Evolutionary conservation across 2,329 filamentous ascomycete species (phyloP), one percentile per base, ranked within the genome.

Genomic region (Magnaporthiopsis incrustans): DNA sequence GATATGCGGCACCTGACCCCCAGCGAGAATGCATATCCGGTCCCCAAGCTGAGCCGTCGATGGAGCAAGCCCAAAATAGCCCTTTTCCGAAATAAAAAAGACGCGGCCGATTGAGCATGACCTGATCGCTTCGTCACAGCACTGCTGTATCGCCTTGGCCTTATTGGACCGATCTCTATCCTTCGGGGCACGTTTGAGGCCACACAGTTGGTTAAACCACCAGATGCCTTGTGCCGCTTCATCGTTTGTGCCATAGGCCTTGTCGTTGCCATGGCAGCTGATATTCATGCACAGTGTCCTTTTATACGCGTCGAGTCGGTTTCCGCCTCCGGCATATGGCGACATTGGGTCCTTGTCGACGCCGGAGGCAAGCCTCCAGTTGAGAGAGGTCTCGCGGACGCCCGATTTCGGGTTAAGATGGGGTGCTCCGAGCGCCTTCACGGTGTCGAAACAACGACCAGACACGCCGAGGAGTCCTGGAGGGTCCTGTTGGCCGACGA

Each of bases 351-450:
- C 44, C 15, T 12, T 50, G 18, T 50, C 44, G 44, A 50, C 44
- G 1, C 22, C 44, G 1, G 44, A 22, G 22, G n/a, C 2, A 50
- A 22, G 15, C 4, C 44, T 50, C 44, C 44, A 50, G 4, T 2
- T 7, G 18, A n/a, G 8, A 8, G n/a, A 22, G 15, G 6, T 4
- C 44, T n/a, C 18, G 5, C 1, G 1, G 3, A 1, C 6, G 18
- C 7, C 44, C 15, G 18, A 4, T 7, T 7, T 4, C 44, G 3
- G 3, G 6, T 50, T 4, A 10, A n/a, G 15, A 8, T n/a, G 18
- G 22, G 44, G 18, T 10, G 8, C 15, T 8, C 44, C 44, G 22
- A 50, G 15, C 44, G 3, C 7, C 2, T 2, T 2, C 3, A 50
- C 7, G 44, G 15, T 22, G 4, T 50, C 44, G 4, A 50, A 18